Evolutionary conservation across 2,329 filamentous ascomycete species (phyloP).

Genomic region (Ceratocystis harringtonii): DNA sequence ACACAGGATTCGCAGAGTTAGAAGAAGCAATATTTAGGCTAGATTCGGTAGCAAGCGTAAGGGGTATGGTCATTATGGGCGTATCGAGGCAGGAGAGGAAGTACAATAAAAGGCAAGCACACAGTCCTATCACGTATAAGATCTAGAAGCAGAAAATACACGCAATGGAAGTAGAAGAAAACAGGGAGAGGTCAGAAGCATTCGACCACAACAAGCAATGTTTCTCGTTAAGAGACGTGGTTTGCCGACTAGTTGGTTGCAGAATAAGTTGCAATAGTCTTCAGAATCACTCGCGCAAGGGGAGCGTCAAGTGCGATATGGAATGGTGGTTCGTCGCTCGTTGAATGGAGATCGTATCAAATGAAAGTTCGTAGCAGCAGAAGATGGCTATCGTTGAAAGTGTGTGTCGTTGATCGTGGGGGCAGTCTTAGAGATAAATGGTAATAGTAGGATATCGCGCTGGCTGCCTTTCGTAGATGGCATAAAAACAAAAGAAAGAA

Average conservation of each 20-base stretch:
- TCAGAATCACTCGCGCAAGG: background rate
- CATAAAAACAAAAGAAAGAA: background rate
- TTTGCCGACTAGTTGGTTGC: background rate
- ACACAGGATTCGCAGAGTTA: background rate
- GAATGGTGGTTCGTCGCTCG: background rate
- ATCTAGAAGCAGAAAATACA: background rate
- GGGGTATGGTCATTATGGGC: conserved; percentile 15
- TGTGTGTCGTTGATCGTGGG: background rate
- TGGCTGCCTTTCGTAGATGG: background rate
- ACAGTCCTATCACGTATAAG: background rate
- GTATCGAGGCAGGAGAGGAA: background rate
- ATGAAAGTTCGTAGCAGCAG: background rate
- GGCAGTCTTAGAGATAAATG: background rate
- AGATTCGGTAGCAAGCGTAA: conserved; percentile 14
- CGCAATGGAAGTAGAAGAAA: background rate
- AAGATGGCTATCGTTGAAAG: background rate
- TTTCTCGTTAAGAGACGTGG: background rate
- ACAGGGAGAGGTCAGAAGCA: background rate
- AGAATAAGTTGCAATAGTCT: too few species aligned
- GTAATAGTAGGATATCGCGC: background rate
- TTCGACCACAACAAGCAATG: background rate
- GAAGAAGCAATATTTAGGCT: conserved; percentile 10
- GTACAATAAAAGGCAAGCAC: background rate
- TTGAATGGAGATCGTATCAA: background rate
- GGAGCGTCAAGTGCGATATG: background rate